Evolutionary conservation across 2,329 filamentous ascomycete species (phyloP).

Genomic region (Fusarium paranaense): DNA sequence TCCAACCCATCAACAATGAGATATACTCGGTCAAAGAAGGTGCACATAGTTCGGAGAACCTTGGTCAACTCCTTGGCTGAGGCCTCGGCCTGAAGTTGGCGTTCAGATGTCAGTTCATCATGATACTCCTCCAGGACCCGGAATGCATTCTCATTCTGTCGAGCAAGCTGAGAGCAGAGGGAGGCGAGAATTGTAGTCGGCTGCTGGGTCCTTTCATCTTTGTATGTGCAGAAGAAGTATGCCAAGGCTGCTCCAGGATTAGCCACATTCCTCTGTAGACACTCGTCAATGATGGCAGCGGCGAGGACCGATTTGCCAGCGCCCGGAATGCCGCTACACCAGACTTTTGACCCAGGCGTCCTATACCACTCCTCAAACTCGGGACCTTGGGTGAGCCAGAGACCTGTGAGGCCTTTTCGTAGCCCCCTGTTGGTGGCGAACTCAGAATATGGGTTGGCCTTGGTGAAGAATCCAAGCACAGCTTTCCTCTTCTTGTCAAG

Average conservation of each 20-base stretch:
- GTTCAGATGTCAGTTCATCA: not conserved
- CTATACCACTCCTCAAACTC: conserved; percentile 6
- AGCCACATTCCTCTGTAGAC: not conserved
- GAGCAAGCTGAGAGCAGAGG: conserved; percentile 2
- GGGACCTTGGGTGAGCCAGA: not conserved
- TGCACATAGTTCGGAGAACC: too few relatives aligned
- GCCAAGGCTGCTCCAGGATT: not conserved
- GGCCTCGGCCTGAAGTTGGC: too few relatives aligned
- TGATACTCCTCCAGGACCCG: not conserved
- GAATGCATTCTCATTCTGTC: conserved; percentile 1
- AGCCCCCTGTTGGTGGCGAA: not conserved
- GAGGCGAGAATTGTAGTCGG: not conserved
- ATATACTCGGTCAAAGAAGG: too few relatives aligned
- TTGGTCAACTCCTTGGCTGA: too few relatives aligned
- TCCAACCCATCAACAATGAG: too few relatives aligned
- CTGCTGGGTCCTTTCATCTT: not conserved
- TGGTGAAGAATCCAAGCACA: conserved; percentile 1
- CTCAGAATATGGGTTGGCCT: not conserved
- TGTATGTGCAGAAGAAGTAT: conserved; percentile 15
- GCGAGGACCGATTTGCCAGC: conserved; percentile 21
- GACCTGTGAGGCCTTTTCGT: not conserved
- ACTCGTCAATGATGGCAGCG: not conserved
- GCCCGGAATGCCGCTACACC: conserved; percentile 18
- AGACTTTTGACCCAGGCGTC: not conserved
- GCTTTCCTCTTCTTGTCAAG: too few relatives aligned